Percentiles rank a stretch among this genome's conserved stretches.
Evolutionary conservation across 768 basidiomycete species (phyloP).

Genomic region (Boletus pseudopeckii): DNA sequence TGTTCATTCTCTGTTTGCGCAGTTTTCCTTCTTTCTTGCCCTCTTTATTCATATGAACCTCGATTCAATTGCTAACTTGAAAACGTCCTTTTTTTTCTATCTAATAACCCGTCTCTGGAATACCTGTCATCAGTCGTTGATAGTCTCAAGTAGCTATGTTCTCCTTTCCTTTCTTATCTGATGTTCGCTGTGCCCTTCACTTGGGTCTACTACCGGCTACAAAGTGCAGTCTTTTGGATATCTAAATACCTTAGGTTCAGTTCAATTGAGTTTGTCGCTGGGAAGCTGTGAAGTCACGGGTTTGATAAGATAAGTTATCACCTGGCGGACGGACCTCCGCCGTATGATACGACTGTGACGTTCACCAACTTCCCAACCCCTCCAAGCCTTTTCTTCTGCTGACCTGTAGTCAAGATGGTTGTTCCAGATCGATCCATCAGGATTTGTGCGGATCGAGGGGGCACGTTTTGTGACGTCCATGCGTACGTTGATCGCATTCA

Average conservation of each 20-base stretch:
- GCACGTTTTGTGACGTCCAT: conserved; percentile 90
- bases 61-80: conserved; percentile 15
- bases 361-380: neutral
- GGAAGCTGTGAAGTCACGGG: conserved; percentile 3
- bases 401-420: conserved; percentile 7
- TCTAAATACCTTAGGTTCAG: conserved; percentile 1
- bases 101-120: conserved; percentile 24
- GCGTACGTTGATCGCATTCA: conserved; percentile 47
- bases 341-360: neutral
- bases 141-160: conserved; percentile 25
- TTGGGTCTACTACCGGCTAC: conserved; percentile 3
- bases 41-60: conserved; percentile 2
- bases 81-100: conserved; percentile 6
- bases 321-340: neutral
- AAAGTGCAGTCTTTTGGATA: conserved; percentile 22
- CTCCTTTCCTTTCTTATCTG: conserved; percentile 15
- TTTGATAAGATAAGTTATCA: conserved; percentile 6
- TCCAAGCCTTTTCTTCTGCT: neutral
- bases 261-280: conserved; percentile 1
- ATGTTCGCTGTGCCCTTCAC: neutral
- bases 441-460: conserved; percentile 86
- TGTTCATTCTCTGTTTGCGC: neutral
- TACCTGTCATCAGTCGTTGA: conserved; percentile 19
- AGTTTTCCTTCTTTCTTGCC: neutral
- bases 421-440: conserved; percentile 75